Evolutionary conservation across 2,329 filamentous ascomycete genomes (phyloP).

Genomic region (Mollisia scopiformis): DNA sequence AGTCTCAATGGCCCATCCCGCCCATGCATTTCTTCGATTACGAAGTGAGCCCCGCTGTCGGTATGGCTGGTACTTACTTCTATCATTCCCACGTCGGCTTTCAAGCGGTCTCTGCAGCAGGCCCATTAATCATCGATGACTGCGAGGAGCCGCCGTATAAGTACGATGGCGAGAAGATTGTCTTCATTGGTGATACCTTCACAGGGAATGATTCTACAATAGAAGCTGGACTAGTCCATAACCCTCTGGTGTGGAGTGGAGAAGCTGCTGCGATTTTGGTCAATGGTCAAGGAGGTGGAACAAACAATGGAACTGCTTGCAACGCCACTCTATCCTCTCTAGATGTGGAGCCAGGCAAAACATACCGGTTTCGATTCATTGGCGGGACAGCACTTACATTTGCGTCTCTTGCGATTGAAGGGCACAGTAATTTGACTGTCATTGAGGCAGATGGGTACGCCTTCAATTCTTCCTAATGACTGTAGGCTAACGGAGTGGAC

Average conservation of each 20-base stretch:
- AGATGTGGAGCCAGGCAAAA: constrained; percentile 60
- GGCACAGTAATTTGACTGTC: constrained; percentile 56
- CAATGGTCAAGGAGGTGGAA: constrained; percentile 56
- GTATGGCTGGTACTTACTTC: constrained; percentile 56
- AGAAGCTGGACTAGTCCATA: constrained; percentile 49
- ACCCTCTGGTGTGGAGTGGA: constrained; percentile 59
- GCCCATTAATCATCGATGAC: constrained; percentile 52
- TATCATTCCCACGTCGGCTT: constrained; percentile 60
- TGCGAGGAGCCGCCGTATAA: constrained; percentile 47
- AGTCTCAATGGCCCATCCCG: constrained; percentile 57
- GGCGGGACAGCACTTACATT: constrained; percentile 58
- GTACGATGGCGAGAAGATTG: constrained; percentile 63
- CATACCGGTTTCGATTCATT: constrained; percentile 64
- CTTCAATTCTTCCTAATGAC: constrained; percentile 27
- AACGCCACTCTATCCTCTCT: constrained; percentile 49
- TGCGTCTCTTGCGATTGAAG: constrained; percentile 57
- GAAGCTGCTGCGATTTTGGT: constrained; percentile 60
- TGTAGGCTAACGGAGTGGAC: not conserved
- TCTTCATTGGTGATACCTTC: constrained; percentile 62
- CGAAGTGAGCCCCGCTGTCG: constrained; percentile 47
- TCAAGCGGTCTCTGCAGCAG: constrained; percentile 50
- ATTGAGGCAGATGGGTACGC: constrained; percentile 61
- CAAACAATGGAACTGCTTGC: constrained; percentile 37
- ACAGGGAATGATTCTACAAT: constrained; percentile 55
- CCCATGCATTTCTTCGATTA: constrained; percentile 58